Evolutionary conservation across 1,284 basidiomycete species (phyloP).

Genomic region (Cutaneotrichosporon cutaneum): DNA sequence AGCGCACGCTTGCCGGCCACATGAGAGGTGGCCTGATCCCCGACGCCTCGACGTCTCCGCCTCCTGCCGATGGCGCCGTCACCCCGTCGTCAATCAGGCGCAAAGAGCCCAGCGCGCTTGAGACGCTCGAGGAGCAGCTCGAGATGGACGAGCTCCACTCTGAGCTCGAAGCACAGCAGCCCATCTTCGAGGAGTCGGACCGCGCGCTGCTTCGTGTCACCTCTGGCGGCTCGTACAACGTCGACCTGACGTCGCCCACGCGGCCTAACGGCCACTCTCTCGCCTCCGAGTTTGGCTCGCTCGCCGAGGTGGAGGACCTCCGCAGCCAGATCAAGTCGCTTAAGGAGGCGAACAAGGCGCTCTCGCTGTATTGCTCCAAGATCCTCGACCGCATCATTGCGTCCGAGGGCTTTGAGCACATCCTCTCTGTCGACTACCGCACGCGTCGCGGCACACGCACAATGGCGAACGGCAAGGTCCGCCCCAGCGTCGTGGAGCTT

Average conservation of each 20-base stretch:
- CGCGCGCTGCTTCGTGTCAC: background rate
- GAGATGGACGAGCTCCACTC: slow-evolving; percentile 44
- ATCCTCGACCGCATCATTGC: slow-evolving; percentile 94
- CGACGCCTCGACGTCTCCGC: background rate
- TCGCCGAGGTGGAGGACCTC: slow-evolving; percentile 76
- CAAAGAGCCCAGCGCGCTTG: slow-evolving; percentile 21
- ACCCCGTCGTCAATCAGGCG: slow-evolving; percentile 9
- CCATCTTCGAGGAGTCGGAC: slow-evolving; percentile 39
- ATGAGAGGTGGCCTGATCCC: slow-evolving; percentile 58
- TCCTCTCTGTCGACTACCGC: slow-evolving; percentile 80
- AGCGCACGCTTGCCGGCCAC: slow-evolving; percentile 81
- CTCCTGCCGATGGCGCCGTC: background rate
- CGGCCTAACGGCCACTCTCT: slow-evolving; percentile 52
- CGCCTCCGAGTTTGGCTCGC: slow-evolving; percentile 76
- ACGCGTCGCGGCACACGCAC: slow-evolving; percentile 32
- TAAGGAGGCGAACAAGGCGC: slow-evolving; percentile 90
- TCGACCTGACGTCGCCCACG: slow-evolving; percentile 49
- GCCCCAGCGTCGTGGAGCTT: slow-evolving; percentile 16
- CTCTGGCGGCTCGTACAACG: slow-evolving; percentile 6
- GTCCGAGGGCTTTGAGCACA: slow-evolving; percentile 89
- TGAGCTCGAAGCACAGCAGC: slow-evolving; percentile 33
- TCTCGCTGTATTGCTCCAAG: slow-evolving; percentile 90
- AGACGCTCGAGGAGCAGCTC: slow-evolving; percentile 41
- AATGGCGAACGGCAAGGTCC: background rate
- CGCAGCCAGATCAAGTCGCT: slow-evolving; percentile 80